Conservation (phyloP, 768 basidiomycete species). For the Pulveroboletus frians region DNA sequence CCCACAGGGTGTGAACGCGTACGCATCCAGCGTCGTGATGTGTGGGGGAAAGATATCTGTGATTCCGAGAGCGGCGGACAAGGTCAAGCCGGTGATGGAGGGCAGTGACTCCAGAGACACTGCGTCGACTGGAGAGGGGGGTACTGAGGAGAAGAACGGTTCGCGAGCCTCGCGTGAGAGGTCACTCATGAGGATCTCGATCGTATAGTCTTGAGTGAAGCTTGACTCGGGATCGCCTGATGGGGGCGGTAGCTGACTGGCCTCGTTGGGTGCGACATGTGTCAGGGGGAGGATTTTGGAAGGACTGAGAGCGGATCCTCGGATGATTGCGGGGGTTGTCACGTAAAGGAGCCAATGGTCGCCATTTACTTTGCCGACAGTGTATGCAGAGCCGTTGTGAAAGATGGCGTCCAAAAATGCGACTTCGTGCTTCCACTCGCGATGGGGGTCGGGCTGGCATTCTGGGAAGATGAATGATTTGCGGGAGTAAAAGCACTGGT, state of each 20-base stretch:
- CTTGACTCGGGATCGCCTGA: constrained; percentile 11
- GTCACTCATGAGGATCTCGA: constrained; percentile 97
- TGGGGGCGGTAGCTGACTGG: constrained; percentile 3
- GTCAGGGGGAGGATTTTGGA: constrained; percentile 12
- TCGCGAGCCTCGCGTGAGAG: constrained; percentile 70
- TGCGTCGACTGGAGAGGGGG: constrained; percentile 45
- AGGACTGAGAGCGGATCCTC: constrained; percentile 21
- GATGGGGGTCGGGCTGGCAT: constrained; percentile 86
- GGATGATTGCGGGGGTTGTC: constrained; percentile 50
- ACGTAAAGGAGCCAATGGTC: constrained; percentile 99
- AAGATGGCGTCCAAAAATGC: constrained; percentile 89
- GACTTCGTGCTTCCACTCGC: constrained; percentile 92
- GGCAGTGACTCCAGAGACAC: constrained; percentile 37
- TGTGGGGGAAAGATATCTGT: constrained; percentile 73
- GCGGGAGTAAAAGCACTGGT: constrained; percentile 95
- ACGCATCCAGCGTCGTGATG: constrained; percentile 84
- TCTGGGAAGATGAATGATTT: constrained; percentile 99
- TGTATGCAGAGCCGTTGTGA: constrained; percentile 86
- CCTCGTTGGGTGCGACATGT: constrained; percentile 13
- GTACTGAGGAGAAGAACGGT: constrained; percentile 62
- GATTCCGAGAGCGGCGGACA: constrained; percentile 76
- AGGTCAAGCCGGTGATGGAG: constrained; percentile 26
- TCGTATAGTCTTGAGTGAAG: constrained; percentile 73
- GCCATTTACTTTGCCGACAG: constrained; percentile 94
- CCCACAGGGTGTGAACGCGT: constrained; percentile 91